A percentile compares a stretch with the other conserved stretches of the same genome.
These are phyloP conservation scores for Microdochium trichocladiopsis DNA, from an alignment of 2,329 filamentous ascomycete genomes.

Conservation along the genomic window DNA sequence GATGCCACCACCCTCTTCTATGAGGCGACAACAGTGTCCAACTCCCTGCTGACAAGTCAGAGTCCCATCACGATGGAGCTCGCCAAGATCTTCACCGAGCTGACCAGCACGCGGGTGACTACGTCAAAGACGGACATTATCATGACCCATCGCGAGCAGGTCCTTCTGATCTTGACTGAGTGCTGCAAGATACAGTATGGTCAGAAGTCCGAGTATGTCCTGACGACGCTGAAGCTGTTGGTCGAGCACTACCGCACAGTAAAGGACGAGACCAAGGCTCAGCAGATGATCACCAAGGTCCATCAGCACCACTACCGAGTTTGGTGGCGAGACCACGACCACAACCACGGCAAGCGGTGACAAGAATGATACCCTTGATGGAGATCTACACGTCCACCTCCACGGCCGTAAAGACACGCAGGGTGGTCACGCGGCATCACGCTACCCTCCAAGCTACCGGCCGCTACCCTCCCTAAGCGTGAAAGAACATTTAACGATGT, in stretches of 20 bases:
- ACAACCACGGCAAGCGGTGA: not conserved
- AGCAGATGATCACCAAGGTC: conserved; percentile 9
- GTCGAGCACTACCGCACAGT: conserved; percentile 6
- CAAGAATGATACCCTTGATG: conserved; percentile 5
- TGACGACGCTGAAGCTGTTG: conserved; percentile 3
- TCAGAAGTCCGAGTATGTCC: conserved; percentile 5
- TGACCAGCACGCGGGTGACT: conserved; percentile 4
- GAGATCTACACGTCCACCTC: conserved; percentile 18
- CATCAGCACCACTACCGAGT: conserved; percentile 10
- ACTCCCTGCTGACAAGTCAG: conserved; percentile 3
- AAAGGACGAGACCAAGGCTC: conserved; percentile 7
- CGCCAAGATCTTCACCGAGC: conserved; percentile 6
- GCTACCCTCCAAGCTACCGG: no score
- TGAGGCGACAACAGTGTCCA: conserved; percentile 5
- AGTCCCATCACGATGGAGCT: conserved; percentile 8
- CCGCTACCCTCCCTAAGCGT: no score
- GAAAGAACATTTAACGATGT: no score
- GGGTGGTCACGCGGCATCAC: conserved; percentile 8
- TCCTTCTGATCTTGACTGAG: conserved; percentile 5
- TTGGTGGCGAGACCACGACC: not conserved
- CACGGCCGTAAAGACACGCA: conserved; percentile 12
- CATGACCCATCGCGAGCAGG: conserved; percentile 15
- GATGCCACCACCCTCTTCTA: conserved; percentile 7
- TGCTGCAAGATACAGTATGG: conserved; percentile 10
- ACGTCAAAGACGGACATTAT: conserved; percentile 7